Base-by-base conservation (phyloP, 345 rosid genomes). In the Iberis pinnata region DNA sequence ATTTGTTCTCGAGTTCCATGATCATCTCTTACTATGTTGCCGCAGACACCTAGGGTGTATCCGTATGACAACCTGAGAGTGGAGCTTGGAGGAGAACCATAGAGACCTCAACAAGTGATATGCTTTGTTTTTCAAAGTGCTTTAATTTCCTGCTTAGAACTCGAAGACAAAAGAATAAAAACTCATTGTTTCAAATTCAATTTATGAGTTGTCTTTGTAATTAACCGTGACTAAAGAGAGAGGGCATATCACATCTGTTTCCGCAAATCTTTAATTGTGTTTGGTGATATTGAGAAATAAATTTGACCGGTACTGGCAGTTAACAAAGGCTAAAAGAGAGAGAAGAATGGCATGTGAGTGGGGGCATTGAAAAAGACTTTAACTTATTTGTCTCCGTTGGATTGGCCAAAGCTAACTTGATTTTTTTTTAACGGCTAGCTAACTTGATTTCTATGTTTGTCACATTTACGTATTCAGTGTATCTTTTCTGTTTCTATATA, bases 61-160 rank as follows among this genome's bases (percentile, higher is more conserved):
- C 97, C 97, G 6, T 92, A 85, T 42, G 94, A 92, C 78, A 88
- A 92, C 76, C 71, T 92, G 63, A 82, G 83, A 44, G 95, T 78
- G 65, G 97, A 92, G 83, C 98, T 92, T 50, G 98, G 98, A 12
- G 93, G 90, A 70, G 95, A 88, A 64, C 90, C 93, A 32, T 76
- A 75, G 70, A 63, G 22, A 42, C 51, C 18, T 26, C 16, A 46
- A 17, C 43, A 25, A 24, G 40, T 47, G 33, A 45, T 41, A 12
- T 50, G 64, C 40, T 29, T 44, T 52, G 27, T 58, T 50, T 36
- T 58, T 59, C 49, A 19, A 29, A 51, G 44, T 58, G 43, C 37
- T 44, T 37, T 44, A 8, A 1, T 27, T 57, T 57, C 10, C 15
- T 52, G 43, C 55, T 37, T 27, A 38, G 31, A 52, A 66, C 37